A percentile compares a stretch with the other conserved stretches of the same genome.
phyloP scores from a whole-genome alignment of 768 basidiomycete genomes.

The Hypholoma fasciculare region DNA sequence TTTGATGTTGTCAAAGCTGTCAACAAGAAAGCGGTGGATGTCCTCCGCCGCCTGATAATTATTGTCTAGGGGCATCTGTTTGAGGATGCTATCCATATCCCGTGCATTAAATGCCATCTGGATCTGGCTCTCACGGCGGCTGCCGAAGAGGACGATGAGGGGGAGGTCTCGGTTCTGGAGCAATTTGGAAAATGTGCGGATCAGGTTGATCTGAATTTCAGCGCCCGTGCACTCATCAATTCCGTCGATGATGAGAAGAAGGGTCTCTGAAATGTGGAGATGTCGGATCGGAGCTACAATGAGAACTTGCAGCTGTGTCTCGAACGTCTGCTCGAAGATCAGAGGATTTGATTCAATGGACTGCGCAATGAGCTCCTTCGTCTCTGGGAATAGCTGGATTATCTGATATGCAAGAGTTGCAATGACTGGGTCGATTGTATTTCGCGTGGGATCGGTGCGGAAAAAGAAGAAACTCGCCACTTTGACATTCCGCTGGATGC shows the following conservation, averaged over 20 bases:
- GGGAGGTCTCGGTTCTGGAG: background rate
- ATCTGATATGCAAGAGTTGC: slow-evolving; percentile 15
- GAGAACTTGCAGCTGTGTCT: slow-evolving; percentile 9
- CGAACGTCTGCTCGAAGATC: slow-evolving; percentile 9
- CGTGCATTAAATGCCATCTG: background rate
- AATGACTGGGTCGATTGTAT: slow-evolving; percentile 3
- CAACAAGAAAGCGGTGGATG: slow-evolving; percentile 1
- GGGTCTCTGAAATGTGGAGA: no score
- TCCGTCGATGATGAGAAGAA: slow-evolving; percentile 10
- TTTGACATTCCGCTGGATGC: background rate
- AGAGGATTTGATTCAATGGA: slow-evolving; percentile 8
- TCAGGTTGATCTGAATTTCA: background rate
- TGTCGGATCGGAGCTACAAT: slow-evolving; percentile 4
- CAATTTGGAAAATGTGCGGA: background rate
- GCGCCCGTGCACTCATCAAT: slow-evolving; percentile 11
- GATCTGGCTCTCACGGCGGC: slow-evolving; percentile 9
- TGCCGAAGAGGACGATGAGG: slow-evolving; percentile 6
- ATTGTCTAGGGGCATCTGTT: slow-evolving; percentile 1
- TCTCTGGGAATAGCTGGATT: slow-evolving; percentile 3
- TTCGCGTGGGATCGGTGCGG: background rate
- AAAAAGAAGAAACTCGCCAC: slow-evolving; percentile 18
- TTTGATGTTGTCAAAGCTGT: slow-evolving; percentile 3
- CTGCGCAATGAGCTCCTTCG: slow-evolving; percentile 2
- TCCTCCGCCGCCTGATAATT: background rate
- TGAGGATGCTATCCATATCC: background rate